phyloP scores from a whole-genome alignment of 2,329 filamentous ascomycete species.

The Blumeria hordei region DNA sequence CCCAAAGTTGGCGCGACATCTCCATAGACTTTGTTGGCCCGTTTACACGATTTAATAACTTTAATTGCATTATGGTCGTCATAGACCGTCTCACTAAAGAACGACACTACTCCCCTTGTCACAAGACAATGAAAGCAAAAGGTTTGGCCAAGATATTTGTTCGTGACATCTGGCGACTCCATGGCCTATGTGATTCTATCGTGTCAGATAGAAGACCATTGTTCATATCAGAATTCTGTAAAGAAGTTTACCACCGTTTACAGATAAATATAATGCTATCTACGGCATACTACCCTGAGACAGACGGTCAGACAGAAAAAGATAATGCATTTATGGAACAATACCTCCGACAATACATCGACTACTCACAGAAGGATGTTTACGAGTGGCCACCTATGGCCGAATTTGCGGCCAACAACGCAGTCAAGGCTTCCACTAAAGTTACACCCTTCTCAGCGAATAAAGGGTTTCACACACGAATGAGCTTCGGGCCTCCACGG shows the following conservation, averaged over 20 bases:
- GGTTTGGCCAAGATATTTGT: no score
- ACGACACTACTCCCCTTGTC: neutral
- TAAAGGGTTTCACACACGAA: neutral
- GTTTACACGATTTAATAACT: no score
- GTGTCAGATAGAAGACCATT: no score
- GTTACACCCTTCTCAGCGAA: neutral
- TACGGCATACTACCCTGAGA: constrained; percentile 3
- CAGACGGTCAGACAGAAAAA: neutral
- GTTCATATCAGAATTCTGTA: neutral
- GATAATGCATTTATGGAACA: constrained; percentile 1
- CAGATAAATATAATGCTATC: neutral
- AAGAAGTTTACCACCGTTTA: neutral
- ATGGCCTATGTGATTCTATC: no score
- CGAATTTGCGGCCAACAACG: constrained; percentile 3
- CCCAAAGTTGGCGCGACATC: no score
- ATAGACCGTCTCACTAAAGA: neutral
- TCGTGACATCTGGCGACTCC: no score
- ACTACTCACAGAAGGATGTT: constrained; percentile 3
- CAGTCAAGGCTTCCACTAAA: neutral
- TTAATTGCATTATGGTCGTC: neutral
- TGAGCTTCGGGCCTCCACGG: neutral
- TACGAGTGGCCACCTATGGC: constrained; percentile 1
- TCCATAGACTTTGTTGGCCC: no score
- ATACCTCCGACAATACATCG: constrained; percentile 3
- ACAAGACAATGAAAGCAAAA: no score